Evolutionary conservation across 1,284 basidiomycete species (phyloP).

Genomic region (Peniophora sp.): DNA sequence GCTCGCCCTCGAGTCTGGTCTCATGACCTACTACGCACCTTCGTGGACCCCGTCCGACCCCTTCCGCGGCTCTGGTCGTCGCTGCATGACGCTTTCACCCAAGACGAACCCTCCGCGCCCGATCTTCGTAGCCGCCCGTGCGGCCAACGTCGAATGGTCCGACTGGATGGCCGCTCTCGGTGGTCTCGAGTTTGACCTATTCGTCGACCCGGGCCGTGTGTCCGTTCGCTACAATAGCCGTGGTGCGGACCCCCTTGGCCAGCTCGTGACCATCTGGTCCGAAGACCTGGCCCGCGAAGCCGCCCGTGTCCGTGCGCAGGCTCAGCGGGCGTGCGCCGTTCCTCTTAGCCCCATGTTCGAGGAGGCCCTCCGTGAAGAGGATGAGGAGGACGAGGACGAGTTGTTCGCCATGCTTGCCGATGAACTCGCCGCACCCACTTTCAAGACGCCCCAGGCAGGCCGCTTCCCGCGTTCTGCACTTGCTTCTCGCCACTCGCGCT

Average conservation of each 20-base stretch:
- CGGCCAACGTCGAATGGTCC: slow-evolving; percentile 64
- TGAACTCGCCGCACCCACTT: slow-evolving; percentile 57
- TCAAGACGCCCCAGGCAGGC: slow-evolving; percentile 55
- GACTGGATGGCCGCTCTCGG: slow-evolving; percentile 67
- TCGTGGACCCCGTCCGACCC: slow-evolving; percentile 60
- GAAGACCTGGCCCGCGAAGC: slow-evolving; percentile 23
- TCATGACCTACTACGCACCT: slow-evolving; percentile 55
- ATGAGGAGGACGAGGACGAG: slow-evolving; percentile 60
- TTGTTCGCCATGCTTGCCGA: slow-evolving; percentile 67
- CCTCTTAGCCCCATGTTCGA: neutral
- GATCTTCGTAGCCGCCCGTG: slow-evolving; percentile 60
- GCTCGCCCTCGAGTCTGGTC: slow-evolving; percentile 59
- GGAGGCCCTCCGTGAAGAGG: slow-evolving; percentile 45
- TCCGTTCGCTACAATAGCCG: slow-evolving; percentile 48
- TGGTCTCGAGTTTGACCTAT: slow-evolving; percentile 63
- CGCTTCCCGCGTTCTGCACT: slow-evolving; percentile 48
- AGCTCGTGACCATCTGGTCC: slow-evolving; percentile 58
- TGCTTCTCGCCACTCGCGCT: slow-evolving; percentile 56
- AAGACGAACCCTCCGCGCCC: slow-evolving; percentile 56
- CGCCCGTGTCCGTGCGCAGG: slow-evolving; percentile 11
- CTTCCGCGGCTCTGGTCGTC: slow-evolving; percentile 57
- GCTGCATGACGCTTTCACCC: slow-evolving; percentile 69
- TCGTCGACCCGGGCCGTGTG: slow-evolving; percentile 70
- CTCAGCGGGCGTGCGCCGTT: slow-evolving; percentile 13
- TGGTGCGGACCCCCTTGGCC: slow-evolving; percentile 27